Evolutionary conservation across 352 stramenopile species (phyloP).

Genomic region (Phytophthora ohioensis): DNA sequence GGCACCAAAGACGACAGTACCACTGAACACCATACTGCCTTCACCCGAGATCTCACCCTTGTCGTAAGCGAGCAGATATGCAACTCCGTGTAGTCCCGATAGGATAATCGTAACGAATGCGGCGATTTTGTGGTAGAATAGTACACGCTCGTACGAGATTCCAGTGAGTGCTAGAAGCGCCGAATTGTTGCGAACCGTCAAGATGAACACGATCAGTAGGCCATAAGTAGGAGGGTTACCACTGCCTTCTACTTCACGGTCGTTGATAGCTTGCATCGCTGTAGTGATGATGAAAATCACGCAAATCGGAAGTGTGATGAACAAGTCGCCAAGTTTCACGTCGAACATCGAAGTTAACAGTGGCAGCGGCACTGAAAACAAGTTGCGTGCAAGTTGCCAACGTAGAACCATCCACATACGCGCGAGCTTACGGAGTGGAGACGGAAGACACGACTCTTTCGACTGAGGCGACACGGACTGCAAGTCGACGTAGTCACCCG

Average conservation of each 20-base stretch:
- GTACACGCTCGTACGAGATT: constrained; percentile 57
- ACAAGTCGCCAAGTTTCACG: constrained; percentile 48
- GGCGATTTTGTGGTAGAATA: constrained; percentile 64
- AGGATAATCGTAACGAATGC: constrained; percentile 47
- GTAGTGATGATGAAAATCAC: constrained; percentile 31
- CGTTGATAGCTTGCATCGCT: constrained; percentile 20
- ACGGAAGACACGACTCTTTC: constrained; percentile 8
- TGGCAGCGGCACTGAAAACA: constrained; percentile 43
- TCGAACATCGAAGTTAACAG: constrained; percentile 41
- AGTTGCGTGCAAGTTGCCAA: constrained; percentile 32
- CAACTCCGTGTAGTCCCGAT: constrained; percentile 48
- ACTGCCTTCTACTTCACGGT: constrained; percentile 21
- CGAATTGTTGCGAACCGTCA: constrained; percentile 63
- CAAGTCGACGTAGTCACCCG: constrained; percentile 26
- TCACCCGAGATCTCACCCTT: constrained; percentile 33
- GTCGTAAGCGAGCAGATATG: constrained; percentile 45
- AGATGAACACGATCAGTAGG: constrained; percentile 49
- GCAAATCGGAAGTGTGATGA: constrained; percentile 41
- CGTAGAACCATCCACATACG: constrained; percentile 39
- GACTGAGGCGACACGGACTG: constrained; percentile 15
- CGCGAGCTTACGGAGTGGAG: constrained; percentile 25
- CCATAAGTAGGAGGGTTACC: constrained; percentile 39
- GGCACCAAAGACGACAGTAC: constrained; percentile 34
- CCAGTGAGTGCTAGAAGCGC: constrained; percentile 51
- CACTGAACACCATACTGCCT: constrained; percentile 36